A percentile compares a stretch with the other conserved stretches of the same genome.
Conservation (phyloP, 176 grass and related monocot species). For the Triticum urartu region DNA sequence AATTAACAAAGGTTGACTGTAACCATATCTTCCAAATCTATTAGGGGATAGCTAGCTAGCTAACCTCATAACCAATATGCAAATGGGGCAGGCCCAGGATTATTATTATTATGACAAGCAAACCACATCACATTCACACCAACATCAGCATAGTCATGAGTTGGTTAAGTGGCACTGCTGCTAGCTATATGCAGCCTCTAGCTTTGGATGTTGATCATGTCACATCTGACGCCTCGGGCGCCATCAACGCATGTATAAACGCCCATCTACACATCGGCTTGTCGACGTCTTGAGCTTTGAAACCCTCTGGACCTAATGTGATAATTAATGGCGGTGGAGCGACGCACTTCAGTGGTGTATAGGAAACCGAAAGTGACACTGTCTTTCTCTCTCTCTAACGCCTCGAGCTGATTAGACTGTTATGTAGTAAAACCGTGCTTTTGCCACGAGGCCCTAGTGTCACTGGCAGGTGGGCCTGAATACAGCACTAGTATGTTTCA, state of each 20-base stretch:
- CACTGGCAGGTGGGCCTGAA: background rate
- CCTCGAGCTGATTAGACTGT: background rate
- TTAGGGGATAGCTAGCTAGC: background rate
- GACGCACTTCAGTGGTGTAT: background rate
- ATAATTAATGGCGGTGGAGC: background rate
- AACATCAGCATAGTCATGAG: constrained; percentile 14
- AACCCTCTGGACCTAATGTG: background rate
- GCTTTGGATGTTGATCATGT: constrained; percentile 6
- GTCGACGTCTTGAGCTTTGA: background rate
- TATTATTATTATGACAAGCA: constrained; percentile 31
- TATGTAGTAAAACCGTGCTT: no score
- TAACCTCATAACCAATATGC: background rate
- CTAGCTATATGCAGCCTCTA: background rate
- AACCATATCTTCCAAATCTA: background rate
- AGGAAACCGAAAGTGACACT: background rate
- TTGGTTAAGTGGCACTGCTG: constrained; percentile 23
- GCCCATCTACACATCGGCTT: background rate
- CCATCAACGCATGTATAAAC: constrained; percentile 5
- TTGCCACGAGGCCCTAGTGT: no score
- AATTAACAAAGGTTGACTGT: background rate
- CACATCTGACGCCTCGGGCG: constrained; percentile 17
- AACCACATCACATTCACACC: constrained; percentile 26
- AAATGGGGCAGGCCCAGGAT: constrained; percentile 13
- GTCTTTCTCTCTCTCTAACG: background rate
- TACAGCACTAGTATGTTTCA: background rate